Conservation (phyloP, 345 rosid species). For the Melaleuca alternifolia region DNA sequence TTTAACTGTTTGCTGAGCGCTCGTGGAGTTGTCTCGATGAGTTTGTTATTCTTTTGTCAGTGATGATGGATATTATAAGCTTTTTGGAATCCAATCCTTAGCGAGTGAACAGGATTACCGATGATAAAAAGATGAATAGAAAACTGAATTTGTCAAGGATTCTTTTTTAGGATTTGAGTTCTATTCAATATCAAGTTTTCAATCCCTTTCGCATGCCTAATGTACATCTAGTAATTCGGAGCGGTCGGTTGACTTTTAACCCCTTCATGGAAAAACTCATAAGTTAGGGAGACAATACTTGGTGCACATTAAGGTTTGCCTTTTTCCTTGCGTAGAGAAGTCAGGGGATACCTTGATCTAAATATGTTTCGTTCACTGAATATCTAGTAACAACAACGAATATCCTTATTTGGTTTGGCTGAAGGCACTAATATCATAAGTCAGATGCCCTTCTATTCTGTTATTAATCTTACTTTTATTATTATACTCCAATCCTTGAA, state of each 20-base stretch:
- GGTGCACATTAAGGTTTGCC: neutral
- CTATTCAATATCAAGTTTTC: neutral
- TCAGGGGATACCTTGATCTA: neutral
- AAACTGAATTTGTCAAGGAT: neutral
- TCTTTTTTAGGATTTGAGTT: neutral
- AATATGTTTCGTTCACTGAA: neutral
- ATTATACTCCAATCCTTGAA: neutral
- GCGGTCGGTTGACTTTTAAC: neutral
- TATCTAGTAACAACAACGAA: neutral
- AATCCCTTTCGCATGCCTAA: neutral
- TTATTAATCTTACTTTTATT: neutral
- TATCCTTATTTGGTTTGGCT: neutral
- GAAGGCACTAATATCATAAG: neutral
- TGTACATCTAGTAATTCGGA: neutral
- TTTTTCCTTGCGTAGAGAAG: neutral
- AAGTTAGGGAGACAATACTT: neutral
- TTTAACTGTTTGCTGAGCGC: neutral
- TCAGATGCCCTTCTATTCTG: neutral
- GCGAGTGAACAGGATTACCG: neutral
- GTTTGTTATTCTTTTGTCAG: neutral
- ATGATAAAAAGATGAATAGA: neutral
- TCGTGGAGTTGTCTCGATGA: neutral
- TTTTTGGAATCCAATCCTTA: neutral
- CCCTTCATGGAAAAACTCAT: neutral
- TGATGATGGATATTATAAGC: neutral